Evolutionary conservation across 2,329 filamentous ascomycete species (phyloP).

Genomic region (Penicillium freii): DNA sequence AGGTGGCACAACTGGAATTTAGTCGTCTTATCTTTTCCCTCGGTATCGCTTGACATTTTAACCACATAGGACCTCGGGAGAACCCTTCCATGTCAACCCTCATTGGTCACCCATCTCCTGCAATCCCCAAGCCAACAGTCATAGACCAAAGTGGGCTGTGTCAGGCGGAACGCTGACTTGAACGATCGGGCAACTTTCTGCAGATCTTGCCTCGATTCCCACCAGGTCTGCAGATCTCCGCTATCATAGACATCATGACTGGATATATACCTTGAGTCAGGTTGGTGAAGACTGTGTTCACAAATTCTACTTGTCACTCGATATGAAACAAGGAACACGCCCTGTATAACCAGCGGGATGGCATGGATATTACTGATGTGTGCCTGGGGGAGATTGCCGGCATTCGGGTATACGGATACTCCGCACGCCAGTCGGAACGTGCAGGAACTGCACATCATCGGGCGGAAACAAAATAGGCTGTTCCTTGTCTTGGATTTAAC

Average conservation of each 20-base stretch:
- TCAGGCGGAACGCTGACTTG: slow-evolving; percentile 55
- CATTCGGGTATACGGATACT: not conserved
- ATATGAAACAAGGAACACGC: not conserved
- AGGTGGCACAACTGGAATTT: slow-evolving; percentile 14
- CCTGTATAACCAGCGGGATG: not conserved
- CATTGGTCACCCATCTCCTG: slow-evolving; percentile 31
- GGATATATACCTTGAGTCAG: not conserved
- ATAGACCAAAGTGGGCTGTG: slow-evolving; percentile 52
- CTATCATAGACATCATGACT: slow-evolving; percentile 51
- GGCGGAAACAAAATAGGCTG: slow-evolving; percentile 76
- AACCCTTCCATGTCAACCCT: not conserved
- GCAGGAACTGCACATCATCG: slow-evolving; percentile 65
- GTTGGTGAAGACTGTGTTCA: not conserved
- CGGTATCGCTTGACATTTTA: slow-evolving; percentile 9
- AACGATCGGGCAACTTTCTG: slow-evolving; percentile 56
- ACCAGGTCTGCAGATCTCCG: slow-evolving; percentile 76
- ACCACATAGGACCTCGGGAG: not conserved
- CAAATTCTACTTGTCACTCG: not conserved
- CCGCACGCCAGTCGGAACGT: slow-evolving; percentile 68
- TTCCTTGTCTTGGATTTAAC: slow-evolving; percentile 64
- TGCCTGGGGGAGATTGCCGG: not conserved
- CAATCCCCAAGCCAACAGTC: slow-evolving; percentile 69
- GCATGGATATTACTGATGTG: not conserved
- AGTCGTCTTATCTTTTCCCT: slow-evolving; percentile 8
- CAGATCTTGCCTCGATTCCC: slow-evolving; percentile 69